phyloP scores from a whole-genome alignment of 1,284 basidiomycete genomes.

The Microbotryum intermedium region DNA sequence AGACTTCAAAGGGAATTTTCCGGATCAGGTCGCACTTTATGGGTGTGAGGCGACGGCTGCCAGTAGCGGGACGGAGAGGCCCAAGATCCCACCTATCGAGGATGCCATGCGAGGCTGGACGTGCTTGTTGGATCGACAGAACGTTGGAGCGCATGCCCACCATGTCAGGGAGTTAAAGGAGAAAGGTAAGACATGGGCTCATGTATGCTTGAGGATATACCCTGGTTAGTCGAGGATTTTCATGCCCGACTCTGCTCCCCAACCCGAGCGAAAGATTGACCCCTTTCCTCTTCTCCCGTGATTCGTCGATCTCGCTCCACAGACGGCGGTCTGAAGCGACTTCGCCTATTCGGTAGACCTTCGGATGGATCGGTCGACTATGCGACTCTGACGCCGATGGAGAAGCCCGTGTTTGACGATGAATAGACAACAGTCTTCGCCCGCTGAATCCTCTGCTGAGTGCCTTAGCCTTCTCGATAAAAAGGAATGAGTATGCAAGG shows the following conservation, averaged over 20 bases:
- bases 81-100: slow-evolving; percentile 27
- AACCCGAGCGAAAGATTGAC: too few relatives aligned
- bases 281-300: too few relatives aligned
- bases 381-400: too few relatives aligned
- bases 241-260: too few relatives aligned
- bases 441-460: too few relatives aligned
- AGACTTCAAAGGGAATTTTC: slow-evolving; percentile 95
- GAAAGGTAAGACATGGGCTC: slow-evolving; percentile 55
- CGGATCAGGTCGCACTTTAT: slow-evolving; percentile 45
- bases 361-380: too few relatives aligned
- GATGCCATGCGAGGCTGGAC: slow-evolving; percentile 51
- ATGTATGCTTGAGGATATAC: slow-evolving; percentile 82
- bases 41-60: background rate
- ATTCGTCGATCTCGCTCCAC: background rate
- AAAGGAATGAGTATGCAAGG: too few relatives aligned
- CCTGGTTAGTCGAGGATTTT: slow-evolving; percentile 46
- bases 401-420: too few relatives aligned
- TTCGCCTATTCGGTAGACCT: slow-evolving; percentile 69
- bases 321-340: slow-evolving; percentile 90
- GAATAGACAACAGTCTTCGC: too few relatives aligned
- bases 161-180: slow-evolving; percentile 70
- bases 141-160: slow-evolving; percentile 79
- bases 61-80: slow-evolving; percentile 33
- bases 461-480: too few relatives aligned
- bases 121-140: slow-evolving; percentile 62